Evolutionary conservation across 2,329 filamentous ascomycete species (phyloP).

Genomic region (Thelonectria discophora): DNA sequence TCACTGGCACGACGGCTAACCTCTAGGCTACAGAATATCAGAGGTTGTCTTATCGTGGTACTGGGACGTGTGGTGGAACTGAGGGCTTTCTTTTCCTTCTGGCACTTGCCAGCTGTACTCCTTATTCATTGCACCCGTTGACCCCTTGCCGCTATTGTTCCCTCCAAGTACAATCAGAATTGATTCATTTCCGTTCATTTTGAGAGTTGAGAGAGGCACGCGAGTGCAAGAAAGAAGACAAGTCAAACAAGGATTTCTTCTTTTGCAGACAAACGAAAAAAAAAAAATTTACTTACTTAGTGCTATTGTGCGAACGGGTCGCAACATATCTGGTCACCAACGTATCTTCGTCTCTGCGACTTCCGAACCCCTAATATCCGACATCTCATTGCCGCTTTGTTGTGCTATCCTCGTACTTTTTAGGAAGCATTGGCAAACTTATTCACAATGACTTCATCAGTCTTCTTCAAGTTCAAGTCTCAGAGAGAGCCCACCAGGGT

Average conservation of each 20-base stretch:
- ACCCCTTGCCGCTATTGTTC: slow-evolving; percentile 48
- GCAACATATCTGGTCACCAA: slow-evolving; percentile 20
- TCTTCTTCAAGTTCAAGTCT: slow-evolving; percentile 99
- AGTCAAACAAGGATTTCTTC: slow-evolving; percentile 40
- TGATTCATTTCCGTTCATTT: slow-evolving; percentile 56
- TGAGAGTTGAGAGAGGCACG: slow-evolving; percentile 50
- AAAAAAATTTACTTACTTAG: slow-evolving; percentile 46
- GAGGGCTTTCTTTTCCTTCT: slow-evolving; percentile 48
- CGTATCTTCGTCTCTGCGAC: slow-evolving; percentile 24
- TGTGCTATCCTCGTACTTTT: slow-evolving; percentile 39
- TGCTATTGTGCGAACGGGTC: slow-evolving; percentile 42
- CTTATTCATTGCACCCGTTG: slow-evolving; percentile 49
- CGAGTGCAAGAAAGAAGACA: slow-evolving; percentile 50
- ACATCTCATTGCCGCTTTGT: slow-evolving; percentile 35
- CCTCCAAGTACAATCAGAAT: slow-evolving; percentile 61
- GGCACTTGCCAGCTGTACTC: slow-evolving; percentile 52
- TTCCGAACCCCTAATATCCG: slow-evolving; percentile 31
- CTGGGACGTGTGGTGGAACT: slow-evolving; percentile 50
- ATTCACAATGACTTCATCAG: slow-evolving; percentile 86
- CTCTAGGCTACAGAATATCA: slow-evolving; percentile 41
- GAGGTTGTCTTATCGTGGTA: slow-evolving; percentile 45
- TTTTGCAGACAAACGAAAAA: slow-evolving; percentile 39
- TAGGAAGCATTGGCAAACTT: slow-evolving; percentile 41
- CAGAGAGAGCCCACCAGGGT: slow-evolving; percentile 95
- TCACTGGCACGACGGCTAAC: slow-evolving; percentile 42